phyloP scores from a whole-genome alignment of 345 rosid genomes.

The Acer yangbiense region DNA sequence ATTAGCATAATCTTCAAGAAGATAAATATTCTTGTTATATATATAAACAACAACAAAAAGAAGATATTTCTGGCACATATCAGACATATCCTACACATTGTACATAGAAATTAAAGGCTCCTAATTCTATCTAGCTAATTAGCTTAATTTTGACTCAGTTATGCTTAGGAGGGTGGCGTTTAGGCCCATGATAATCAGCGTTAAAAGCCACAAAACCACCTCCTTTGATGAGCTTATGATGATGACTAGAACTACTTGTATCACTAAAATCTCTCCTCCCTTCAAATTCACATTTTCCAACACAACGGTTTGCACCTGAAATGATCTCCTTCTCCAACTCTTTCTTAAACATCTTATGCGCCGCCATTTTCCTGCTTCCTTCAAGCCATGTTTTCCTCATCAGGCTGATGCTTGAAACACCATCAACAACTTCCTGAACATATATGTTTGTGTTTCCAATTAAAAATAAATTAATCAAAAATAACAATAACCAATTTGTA shows the following conservation, averaged over 20 bases:
- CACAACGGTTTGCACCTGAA: slow-evolving; percentile 50
- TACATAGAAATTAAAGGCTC: too few relatives aligned
- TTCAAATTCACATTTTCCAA: slow-evolving; percentile 36
- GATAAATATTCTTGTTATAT: not conserved
- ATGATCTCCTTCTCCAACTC: slow-evolving; percentile 10
- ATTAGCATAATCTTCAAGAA: not conserved
- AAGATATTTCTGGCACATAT: not conserved
- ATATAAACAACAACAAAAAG: not conserved
- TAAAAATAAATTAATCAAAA: not conserved
- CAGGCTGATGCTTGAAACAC: slow-evolving; percentile 10
- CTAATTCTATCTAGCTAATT: not conserved
- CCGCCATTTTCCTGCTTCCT: slow-evolving; percentile 46
- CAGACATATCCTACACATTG: too few relatives aligned
- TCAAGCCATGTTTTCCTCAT: slow-evolving; percentile 18
- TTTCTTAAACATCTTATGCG: slow-evolving; percentile 10
- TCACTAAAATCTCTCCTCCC: slow-evolving; percentile 22
- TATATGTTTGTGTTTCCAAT: not conserved
- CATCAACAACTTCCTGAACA: slow-evolving; percentile 33
- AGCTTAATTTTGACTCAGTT: slow-evolving; percentile 28
- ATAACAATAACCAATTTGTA: not conserved
- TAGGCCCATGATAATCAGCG: too few relatives aligned
- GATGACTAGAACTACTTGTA: slow-evolving; percentile 6
- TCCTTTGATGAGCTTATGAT: not conserved
- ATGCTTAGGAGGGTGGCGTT: slow-evolving; percentile 19
- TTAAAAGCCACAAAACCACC: slow-evolving; percentile 37